Base-by-base conservation (phyloP, 2,329 filamentous ascomycete genomes). In the Alternaria sp. region DNA sequence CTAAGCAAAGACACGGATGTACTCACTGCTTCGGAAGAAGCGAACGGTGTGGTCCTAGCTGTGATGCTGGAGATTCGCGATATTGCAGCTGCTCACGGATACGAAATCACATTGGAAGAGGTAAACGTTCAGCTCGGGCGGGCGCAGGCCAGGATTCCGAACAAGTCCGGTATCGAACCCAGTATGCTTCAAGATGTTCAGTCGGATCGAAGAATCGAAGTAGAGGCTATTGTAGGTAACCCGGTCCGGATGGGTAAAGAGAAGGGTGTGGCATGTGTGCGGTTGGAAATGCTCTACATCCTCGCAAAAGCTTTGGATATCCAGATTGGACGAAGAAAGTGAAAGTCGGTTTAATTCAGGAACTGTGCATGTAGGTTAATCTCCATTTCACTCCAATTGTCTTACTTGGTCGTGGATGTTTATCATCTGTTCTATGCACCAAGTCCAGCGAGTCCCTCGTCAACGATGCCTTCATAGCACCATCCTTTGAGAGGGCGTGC, bases 1-100 rank as follows among this genome's bases (percentile, higher is more conserved):
- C 80, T 84, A 0, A 80, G 81, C 42, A 82, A 85, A 57, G 87
- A 87, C 20, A 81, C 84, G 0, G 71, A 81, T 0, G 85, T 87
- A 69, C 74, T 88, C 11, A 64, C 64, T 0, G 79, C 72, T 0
- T 84, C 80, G 1, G 73, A 76, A 0, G 70, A 68, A 16, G 75
- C 81, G 2, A 66, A 74, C 20, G 70, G 71, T 14, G 69, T 82
- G 3, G 71, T 84, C 7, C 68, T 72, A 41, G 77, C 72, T 2
- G 74, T 83, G 4, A 83, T 85, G 80, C 66, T 79, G 43, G 83
- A 85, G 70, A 78, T 85, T 12, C 70, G 79, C 9, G 59, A 70
- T 4, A 67, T 84, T 24, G 81, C 82, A 7, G 68, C 75, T 36
- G 78, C 78, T 4, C 64, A 77, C 28, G 82, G 82, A 0, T 79